Evolutionary conservation across 768 basidiomycete genomes (phyloP).

Genomic region (Naganishia onofrii): DNA sequence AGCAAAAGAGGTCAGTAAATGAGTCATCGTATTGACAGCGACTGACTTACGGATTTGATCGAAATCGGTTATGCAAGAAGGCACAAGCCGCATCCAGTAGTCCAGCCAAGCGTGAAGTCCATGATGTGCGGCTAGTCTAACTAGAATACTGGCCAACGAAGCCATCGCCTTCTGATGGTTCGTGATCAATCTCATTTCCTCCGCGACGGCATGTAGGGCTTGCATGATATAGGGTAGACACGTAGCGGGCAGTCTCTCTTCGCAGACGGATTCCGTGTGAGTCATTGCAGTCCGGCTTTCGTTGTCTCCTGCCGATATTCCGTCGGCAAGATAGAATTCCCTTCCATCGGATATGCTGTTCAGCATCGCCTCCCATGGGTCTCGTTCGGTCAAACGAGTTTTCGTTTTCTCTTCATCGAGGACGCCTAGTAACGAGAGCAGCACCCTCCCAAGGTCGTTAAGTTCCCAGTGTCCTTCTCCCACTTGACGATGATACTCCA

Average conservation of each 20-base stretch:
- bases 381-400: not conserved
- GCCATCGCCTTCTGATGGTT: constrained; percentile 16
- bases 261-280: not conserved
- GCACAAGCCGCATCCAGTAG: constrained; percentile 82
- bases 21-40: not conserved
- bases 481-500: constrained; percentile 23
- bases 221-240: constrained; percentile 56
- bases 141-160: constrained; percentile 32
- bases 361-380: constrained; percentile 6
- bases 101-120: constrained; percentile 84
- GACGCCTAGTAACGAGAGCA: constrained; percentile 14
- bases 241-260: not conserved
- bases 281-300: no score
- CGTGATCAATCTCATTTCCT: constrained; percentile 41
- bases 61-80: constrained; percentile 53
- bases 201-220: constrained; percentile 75
- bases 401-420: not conserved
- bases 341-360: not conserved
- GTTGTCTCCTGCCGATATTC: not conserved
- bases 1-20: constrained; percentile 31
- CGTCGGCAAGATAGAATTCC: not conserved
- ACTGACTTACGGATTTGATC: constrained; percentile 22
- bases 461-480: constrained; percentile 9
- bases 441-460: constrained; percentile 5
- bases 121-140: constrained; percentile 39